These are phyloP conservation scores for Coemansia sp. DNA, from an alignment of 192 early-diverging fungal species.

Conservation along the genomic window DNA sequence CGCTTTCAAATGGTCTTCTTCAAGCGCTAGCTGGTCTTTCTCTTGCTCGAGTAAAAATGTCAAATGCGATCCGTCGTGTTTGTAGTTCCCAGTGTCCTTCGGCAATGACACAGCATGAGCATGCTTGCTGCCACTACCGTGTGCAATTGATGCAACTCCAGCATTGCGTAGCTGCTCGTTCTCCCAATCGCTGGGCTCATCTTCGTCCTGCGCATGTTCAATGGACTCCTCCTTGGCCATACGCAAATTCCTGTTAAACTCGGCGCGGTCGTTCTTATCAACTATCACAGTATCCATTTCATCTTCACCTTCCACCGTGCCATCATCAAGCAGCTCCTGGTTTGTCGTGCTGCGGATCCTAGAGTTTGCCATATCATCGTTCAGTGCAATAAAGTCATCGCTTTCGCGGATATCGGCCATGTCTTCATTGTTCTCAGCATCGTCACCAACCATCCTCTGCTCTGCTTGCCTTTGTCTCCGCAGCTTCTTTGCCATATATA, in stretches of 20 bases:
- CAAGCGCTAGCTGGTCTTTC: constrained; percentile 23
- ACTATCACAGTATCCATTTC: constrained; percentile 31
- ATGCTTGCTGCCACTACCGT: neutral
- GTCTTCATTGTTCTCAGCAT: constrained; percentile 4
- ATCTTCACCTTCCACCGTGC: constrained; percentile 30
- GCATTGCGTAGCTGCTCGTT: constrained; percentile 45
- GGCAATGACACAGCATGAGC: constrained; percentile 1
- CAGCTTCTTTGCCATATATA: constrained; percentile 44
- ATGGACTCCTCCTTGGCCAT: constrained; percentile 34
- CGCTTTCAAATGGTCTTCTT: constrained; percentile 20
- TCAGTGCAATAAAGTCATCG: constrained; percentile 32
- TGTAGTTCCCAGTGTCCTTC: constrained; percentile 20
- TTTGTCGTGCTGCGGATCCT: neutral
- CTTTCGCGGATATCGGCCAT: neutral
- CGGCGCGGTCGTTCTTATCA: constrained; percentile 33
- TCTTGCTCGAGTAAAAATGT: constrained; percentile 39
- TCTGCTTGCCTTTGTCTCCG: constrained; percentile 43
- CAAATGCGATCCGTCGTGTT: constrained; percentile 29
- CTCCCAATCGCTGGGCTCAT: constrained; percentile 49
- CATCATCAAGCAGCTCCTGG: constrained; percentile 12
- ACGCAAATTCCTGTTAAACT: constrained; percentile 15
- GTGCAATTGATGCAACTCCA: constrained; percentile 12
- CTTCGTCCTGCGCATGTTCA: constrained; percentile 30
- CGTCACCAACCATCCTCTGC: constrained; percentile 7
- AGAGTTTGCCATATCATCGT: constrained; percentile 16